phyloP scores from a whole-genome alignment of 208 protist genomes.

The Crithidia fasciculata region DNA sequence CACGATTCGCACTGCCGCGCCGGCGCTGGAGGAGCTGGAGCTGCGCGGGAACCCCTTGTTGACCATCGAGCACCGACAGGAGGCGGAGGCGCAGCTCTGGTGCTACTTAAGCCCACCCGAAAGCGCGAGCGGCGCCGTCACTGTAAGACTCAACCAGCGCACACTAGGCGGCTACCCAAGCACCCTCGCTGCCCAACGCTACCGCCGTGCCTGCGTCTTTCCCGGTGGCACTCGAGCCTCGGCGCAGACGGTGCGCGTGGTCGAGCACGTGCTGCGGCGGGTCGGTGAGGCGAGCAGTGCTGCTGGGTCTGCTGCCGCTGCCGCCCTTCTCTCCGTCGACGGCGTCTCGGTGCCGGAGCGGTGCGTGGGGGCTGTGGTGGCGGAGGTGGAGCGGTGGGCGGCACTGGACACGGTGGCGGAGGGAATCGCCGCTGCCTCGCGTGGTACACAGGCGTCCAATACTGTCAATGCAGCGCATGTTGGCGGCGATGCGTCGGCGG shows the following conservation, averaged over 20 bases:
- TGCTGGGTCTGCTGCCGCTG: constrained; percentile 3
- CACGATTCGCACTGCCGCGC: constrained; percentile 34
- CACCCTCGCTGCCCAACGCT: constrained; percentile 26
- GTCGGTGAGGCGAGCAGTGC: constrained; percentile 1
- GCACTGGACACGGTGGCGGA: constrained; percentile 4
- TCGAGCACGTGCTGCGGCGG: constrained; percentile 27
- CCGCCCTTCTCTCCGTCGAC: constrained; percentile 35
- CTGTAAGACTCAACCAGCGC: constrained; percentile 19
- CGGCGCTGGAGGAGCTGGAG: constrained; percentile 50
- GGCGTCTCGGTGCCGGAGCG: constrained; percentile 17
- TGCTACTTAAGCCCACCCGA: constrained; percentile 18
- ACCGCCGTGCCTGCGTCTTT: constrained; percentile 24
- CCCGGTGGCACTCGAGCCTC: constrained; percentile 1
- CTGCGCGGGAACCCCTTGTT: constrained; percentile 78
- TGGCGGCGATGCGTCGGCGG: background rate
- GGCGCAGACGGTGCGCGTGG: background rate
- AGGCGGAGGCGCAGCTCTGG: constrained; percentile 28
- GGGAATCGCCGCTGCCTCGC: background rate
- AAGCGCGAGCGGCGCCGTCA: background rate
- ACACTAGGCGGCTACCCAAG: constrained; percentile 14
- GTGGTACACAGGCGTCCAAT: background rate
- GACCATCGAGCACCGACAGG: constrained; percentile 21
- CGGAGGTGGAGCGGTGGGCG: constrained; percentile 18
- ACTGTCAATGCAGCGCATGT: background rate
- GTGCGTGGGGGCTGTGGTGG: constrained; percentile 28